Evolutionary conservation across 2,329 filamentous ascomycete genomes (phyloP), one percentile per base, ranked within the genome.

Genomic region (Claviceps humidiphila): DNA sequence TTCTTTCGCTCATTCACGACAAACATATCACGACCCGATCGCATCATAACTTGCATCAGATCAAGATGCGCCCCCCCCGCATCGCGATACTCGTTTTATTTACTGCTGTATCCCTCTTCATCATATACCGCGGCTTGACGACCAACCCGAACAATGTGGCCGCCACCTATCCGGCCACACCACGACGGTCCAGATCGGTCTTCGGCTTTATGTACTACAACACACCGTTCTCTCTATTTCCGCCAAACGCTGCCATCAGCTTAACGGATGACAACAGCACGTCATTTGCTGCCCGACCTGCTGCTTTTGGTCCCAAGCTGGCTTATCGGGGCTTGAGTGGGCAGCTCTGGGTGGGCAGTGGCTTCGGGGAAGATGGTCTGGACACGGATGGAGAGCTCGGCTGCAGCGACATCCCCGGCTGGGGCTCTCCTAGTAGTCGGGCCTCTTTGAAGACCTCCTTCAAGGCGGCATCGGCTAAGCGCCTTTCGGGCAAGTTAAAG

Each of bases 211-310:
- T 87, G 68, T 84, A 84, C 57, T 86, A 87, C 67, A 82, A 81
- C 54, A 75, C 82, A 5, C 84, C 90, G 1, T 87, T 90, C 57
- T 89, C 88, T 20, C 81, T 98, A 22, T 98, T 98, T 65, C 90
- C 91, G 4, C 90, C 90, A 3, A 95, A 93, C 58, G 93, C 93
- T 47, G 87, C 94, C 61, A 96, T 98, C 65, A 95, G 88, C 67
- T 78, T 98, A 56, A 95, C 90, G 63, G 89, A 97, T 68, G 93
- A 98, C 69, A 98, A 98, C 68, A 95, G 89, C 59, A 98, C 93
- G 13, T 95, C 94, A 60, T 98, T 98, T 71, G 77, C 95, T 52
- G 90, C 93, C 44, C 79, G 93, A 48, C 93, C 93, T 54, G 93
- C 93, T 51, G 90, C 89, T 41, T 98, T 97, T 70, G 93, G 93